A percentile compares a stretch with the other conserved stretches of the same genome.
Conservation (phyloP, 768 basidiomycete species). For the Mycena venus region DNA sequence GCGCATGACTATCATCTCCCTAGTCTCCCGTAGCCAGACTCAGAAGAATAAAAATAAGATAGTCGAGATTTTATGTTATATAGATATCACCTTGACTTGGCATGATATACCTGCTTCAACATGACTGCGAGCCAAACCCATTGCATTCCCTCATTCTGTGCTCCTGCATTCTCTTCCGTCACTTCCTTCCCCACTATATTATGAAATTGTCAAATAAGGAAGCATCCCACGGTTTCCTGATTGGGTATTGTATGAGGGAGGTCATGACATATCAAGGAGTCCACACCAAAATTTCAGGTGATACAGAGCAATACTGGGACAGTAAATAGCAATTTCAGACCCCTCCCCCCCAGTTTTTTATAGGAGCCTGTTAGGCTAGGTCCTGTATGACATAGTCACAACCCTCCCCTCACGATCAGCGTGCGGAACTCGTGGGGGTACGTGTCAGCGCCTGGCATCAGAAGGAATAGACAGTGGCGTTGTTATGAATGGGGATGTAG, state of each 20-base stretch:
- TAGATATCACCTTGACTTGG: not conserved
- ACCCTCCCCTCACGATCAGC: too few species aligned
- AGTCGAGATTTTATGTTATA: too few species aligned
- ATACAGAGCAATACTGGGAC: not conserved
- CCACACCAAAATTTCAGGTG: not conserved
- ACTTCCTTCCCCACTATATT: not conserved
- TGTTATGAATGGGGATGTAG: too few species aligned
- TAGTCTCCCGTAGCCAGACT: too few species aligned
- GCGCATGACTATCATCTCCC: too few species aligned
- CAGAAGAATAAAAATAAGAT: too few species aligned
- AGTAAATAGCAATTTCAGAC: not conserved
- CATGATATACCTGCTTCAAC: constrained; percentile 18
- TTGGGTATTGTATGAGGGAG: not conserved
- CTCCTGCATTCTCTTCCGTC: constrained; percentile 3
- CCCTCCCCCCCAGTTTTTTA: not conserved
- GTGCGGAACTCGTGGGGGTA: too few species aligned
- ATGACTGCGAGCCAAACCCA: constrained; percentile 28
- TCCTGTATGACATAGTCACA: too few species aligned
- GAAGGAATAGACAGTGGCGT: too few species aligned
- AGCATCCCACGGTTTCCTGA: not conserved
- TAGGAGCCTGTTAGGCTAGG: too few species aligned
- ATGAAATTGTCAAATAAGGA: too few species aligned
- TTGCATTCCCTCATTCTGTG: constrained; percentile 13
- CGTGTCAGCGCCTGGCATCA: too few species aligned
- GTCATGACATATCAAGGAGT: not conserved